phyloP scores from a whole-genome alignment of 2,329 filamentous ascomycete genomes.

The Ciborinia camelliae region DNA sequence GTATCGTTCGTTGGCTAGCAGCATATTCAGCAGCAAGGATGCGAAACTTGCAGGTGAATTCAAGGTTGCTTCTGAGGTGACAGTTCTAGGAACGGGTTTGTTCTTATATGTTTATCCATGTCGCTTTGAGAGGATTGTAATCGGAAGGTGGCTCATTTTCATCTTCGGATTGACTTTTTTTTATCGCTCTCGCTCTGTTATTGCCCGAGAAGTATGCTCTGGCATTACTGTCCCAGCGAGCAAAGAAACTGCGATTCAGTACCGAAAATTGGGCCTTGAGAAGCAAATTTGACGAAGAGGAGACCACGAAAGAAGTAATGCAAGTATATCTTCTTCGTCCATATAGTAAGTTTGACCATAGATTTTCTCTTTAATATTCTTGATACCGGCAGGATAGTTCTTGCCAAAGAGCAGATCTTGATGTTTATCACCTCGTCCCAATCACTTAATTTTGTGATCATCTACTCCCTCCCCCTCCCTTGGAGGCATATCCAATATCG shows the following conservation, averaged over 20 bases:
- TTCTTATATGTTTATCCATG: too few relatives aligned
- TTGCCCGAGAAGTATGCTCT: neutral
- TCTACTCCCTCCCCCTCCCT: constrained; percentile 44
- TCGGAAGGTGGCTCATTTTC: constrained; percentile 50
- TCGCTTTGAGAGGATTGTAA: too few relatives aligned
- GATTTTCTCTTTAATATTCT: neutral
- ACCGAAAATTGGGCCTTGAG: constrained; percentile 39
- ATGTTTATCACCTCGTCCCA: constrained; percentile 27
- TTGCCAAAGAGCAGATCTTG: constrained; percentile 25
- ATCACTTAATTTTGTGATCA: constrained; percentile 27
- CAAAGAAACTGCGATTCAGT: constrained; percentile 45
- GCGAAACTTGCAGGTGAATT: constrained; percentile 22
- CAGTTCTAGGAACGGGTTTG: constrained; percentile 60
- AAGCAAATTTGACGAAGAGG: constrained; percentile 31
- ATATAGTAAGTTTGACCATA: neutral
- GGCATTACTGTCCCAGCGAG: constrained; percentile 46
- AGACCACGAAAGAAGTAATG: constrained; percentile 12
- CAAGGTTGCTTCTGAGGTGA: constrained; percentile 41
- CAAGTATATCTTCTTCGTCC: neutral
- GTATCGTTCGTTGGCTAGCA: constrained; percentile 27
- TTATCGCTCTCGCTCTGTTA: constrained; percentile 17
- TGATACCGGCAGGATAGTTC: too few relatives aligned
- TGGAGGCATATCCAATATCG: constrained; percentile 46
- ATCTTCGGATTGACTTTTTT: constrained; percentile 46
- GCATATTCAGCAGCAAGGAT: constrained; percentile 30